These are phyloP conservation scores for Pseudocercospora crystallina DNA, from an alignment of 2,329 filamentous ascomycete species.

Conservation along the genomic window DNA sequence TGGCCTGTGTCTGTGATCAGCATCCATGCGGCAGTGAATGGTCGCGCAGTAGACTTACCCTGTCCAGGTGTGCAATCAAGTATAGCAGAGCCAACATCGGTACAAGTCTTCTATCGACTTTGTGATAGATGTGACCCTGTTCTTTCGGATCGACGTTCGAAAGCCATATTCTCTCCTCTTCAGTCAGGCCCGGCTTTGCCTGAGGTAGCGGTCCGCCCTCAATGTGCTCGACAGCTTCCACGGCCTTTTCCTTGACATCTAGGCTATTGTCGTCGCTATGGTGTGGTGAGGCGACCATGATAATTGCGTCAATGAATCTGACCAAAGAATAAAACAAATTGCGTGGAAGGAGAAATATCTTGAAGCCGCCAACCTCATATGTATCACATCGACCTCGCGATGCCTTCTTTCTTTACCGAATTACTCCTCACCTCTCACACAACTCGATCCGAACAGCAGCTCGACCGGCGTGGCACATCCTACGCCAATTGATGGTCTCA, in stretches of 20 bases:
- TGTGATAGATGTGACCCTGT: slow-evolving; percentile 41
- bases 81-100: slow-evolving; percentile 42
- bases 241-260: slow-evolving; percentile 20
- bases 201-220: slow-evolving; percentile 10
- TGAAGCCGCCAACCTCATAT: too few relatives aligned
- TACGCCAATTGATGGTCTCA: too few relatives aligned
- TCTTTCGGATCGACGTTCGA: slow-evolving; percentile 22
- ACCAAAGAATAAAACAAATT: too few relatives aligned
- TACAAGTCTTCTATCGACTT: slow-evolving; percentile 19
- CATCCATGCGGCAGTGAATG: too few relatives aligned
- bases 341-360: too few relatives aligned
- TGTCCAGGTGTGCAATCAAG: slow-evolving; percentile 46
- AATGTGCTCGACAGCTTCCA: slow-evolving; percentile 18
- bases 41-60: background rate
- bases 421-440: too few relatives aligned
- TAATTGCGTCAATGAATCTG: too few relatives aligned
- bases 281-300: slow-evolving; percentile 10
- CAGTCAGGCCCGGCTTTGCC: slow-evolving; percentile 21
- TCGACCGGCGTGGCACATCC: too few relatives aligned
- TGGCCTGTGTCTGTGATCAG: slow-evolving; percentile 39
- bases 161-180: slow-evolving; percentile 26
- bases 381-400: too few relatives aligned
- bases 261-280: slow-evolving; percentile 9
- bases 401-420: too few relatives aligned
- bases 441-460: too few relatives aligned